Base-by-base conservation (phyloP, 441 rosid species). In the Melastoma candidum region DNA sequence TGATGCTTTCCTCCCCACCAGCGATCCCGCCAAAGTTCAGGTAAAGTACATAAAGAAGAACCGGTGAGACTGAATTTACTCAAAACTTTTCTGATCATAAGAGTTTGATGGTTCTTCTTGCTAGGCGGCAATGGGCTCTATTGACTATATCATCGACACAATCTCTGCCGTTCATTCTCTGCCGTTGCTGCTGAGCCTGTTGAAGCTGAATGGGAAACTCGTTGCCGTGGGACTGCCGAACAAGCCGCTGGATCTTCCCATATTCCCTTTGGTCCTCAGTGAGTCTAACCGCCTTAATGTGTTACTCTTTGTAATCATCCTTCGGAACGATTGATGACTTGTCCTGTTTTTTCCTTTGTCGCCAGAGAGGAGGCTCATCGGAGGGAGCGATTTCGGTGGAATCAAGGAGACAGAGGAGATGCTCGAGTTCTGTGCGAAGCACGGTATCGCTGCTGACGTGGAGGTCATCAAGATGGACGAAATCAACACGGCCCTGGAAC, bases 351-450 rank as follows among this genome's bases (percentile, higher is more conserved):
- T 29, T 29, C 36, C 7, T 29, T 3, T 49, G 53, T 14, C 22
- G 22, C 22, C 53, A 88, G 92, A 86, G 54, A 53, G 93, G 64
- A 83, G 71, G 76, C 80, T 83, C 57, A 61, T 89, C 13, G 88
- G 90, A 41, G 97, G 97, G 58, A 85, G 95, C 58, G 70, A 76
- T 56, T 13, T 75, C 3, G 93, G 97, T 59, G 92, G 93, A 53
- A 78, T 85, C 51, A 75, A 81, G 56, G 97, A 88, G 75, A 85
- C 90, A 0, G 90, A 83, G 57, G 95, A 88, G 79, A 85, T 88
- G 93, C 73, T 85, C 45, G 86, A 88, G 51, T 83, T 88, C 32
- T 85, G 95, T 43, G 95, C 86, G 13, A 67, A 83, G 77, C 90
- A 82, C 68, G 76, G 68, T 7, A 77, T 85, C 26, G 46, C 70